These are phyloP conservation scores for Petrea volubilis DNA, from an alignment of 257 asterid species.

Conservation along the genomic window DNA sequence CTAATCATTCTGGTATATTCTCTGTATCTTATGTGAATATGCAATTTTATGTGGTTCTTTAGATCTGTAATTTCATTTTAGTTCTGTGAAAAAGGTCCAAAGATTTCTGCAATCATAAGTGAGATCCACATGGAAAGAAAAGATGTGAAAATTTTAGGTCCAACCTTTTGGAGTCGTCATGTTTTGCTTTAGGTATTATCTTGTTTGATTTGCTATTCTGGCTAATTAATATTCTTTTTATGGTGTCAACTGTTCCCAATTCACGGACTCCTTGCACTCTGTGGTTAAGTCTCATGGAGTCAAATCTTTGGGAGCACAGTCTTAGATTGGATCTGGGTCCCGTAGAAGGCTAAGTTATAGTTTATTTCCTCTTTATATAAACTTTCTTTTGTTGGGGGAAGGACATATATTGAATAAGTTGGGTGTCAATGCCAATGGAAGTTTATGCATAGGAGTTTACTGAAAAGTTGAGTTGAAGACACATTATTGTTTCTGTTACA, in stretches of 20 bases:
- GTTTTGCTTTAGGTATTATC: neutral
- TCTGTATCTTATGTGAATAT: slow-evolving; percentile 3
- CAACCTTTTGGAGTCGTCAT: neutral
- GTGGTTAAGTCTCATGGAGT: neutral
- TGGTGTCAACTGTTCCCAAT: neutral
- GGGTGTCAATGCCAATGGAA: neutral
- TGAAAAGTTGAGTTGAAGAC: neutral
- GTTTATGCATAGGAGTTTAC: neutral
- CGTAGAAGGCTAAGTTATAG: neutral
- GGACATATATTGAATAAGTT: neutral
- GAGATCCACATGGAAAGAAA: neutral
- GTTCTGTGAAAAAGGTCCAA: neutral
- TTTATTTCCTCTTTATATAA: slow-evolving; percentile 1
- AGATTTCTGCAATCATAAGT: neutral
- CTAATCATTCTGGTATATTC: slow-evolving; percentile 10
- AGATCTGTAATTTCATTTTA: slow-evolving; percentile 8
- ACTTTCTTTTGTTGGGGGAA: neutral
- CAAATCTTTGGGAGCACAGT: neutral
- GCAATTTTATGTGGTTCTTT: neutral
- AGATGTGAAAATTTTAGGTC: neutral
- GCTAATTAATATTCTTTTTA: neutral
- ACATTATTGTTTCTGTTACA: neutral
- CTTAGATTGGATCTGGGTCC: neutral
- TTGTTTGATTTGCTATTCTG: neutral
- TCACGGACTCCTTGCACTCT: neutral